A percentile compares a stretch with the other conserved stretches of the same genome.
Conservation (phyloP, 2,329 filamentous ascomycete genomes). For the Colletotrichum sp. region DNA sequence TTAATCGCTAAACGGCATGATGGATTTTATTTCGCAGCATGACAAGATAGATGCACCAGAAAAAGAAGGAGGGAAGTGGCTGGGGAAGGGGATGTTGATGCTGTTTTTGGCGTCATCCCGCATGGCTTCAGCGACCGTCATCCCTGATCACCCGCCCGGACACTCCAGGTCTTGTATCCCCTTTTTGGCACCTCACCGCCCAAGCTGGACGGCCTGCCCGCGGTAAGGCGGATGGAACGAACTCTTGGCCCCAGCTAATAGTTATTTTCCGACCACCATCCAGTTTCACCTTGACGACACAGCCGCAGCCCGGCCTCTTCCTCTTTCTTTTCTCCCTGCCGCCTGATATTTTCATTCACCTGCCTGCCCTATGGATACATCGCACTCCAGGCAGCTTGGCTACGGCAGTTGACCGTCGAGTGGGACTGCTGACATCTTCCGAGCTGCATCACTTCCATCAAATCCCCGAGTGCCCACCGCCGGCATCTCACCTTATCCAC, state of each 20-base stretch:
- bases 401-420: background rate
- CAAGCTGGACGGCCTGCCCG: background rate
- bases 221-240: background rate
- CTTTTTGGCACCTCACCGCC: background rate
- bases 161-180: background rate
- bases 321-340: background rate
- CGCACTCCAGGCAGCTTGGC: background rate
- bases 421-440: background rate
- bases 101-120: conserved; percentile 4
- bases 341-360: background rate
- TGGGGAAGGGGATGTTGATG: background rate
- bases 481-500: background rate
- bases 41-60: background rate
- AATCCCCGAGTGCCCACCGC: background rate
- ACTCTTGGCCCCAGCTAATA: conserved; percentile 13
- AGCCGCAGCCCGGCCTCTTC: background rate
- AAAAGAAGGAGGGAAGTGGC: background rate
- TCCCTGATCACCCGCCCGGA: background rate
- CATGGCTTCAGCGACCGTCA: background rate
- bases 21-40: background rate
- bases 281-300: conserved; percentile 7
- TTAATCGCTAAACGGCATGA: background rate
- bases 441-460: background rate
- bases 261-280: background rate
- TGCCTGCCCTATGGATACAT: background rate